Percentiles rank a stretch among this genome's conserved stretches.
phyloP scores from a whole-genome alignment of 2,329 filamentous ascomycete genomes.

The Penicillium griseofulvum region DNA sequence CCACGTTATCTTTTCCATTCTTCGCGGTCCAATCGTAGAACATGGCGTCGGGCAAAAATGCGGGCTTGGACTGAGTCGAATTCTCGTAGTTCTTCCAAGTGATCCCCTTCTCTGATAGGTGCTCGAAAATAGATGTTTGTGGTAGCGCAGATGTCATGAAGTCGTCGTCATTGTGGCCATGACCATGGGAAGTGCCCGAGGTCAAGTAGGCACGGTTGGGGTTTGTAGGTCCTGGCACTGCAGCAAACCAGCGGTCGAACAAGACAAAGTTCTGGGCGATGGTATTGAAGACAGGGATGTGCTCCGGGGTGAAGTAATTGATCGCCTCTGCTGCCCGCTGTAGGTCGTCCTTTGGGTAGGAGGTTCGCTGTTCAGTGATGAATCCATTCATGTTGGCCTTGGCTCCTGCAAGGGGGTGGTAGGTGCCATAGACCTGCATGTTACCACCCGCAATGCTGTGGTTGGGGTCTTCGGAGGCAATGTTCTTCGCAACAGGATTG shows the following conservation, averaged over 20 bases:
- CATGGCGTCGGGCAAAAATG: constrained; percentile 44
- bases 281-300: constrained; percentile 42
- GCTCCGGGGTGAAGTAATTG: constrained; percentile 45
- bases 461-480: constrained; percentile 45
- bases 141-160: constrained; percentile 37
- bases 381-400: constrained; percentile 41
- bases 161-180: constrained; percentile 37
- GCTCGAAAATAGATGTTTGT: constrained; percentile 42
- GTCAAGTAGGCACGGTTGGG: constrained; percentile 39
- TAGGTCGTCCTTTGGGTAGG: constrained; percentile 36
- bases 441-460: constrained; percentile 45
- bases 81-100: constrained; percentile 51
- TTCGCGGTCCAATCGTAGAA: constrained; percentile 38
- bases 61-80: constrained; percentile 30
- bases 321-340: constrained; percentile 43
- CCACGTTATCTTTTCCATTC: constrained; percentile 34
- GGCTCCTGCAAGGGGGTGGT: constrained; percentile 31
- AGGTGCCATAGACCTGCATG: constrained; percentile 43
- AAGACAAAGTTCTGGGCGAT: constrained; percentile 47
- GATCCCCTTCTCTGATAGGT: constrained; percentile 41
- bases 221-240: constrained; percentile 43
- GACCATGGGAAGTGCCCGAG: constrained; percentile 42
- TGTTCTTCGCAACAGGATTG: constrained; percentile 36
- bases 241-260: constrained; percentile 46
- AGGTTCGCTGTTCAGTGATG: constrained; percentile 43